Evolutionary conservation across 2,329 filamentous ascomycete species (phyloP), one percentile per base, ranked within the genome.

Genomic region (Ceratocystis huliohia): DNA sequence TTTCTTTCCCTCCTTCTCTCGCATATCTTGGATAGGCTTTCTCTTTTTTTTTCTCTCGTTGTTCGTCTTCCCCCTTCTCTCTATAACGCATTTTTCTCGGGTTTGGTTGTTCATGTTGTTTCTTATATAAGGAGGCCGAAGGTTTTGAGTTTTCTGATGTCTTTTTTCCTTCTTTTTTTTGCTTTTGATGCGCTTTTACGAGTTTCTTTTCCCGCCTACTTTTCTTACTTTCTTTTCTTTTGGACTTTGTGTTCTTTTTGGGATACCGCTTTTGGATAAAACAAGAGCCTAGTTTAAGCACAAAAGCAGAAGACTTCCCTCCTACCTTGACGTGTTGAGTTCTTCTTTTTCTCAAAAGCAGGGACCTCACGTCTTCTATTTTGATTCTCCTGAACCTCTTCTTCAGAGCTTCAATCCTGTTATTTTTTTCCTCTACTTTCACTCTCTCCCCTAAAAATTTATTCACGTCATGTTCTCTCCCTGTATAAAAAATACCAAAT

Each of bases 71-170:
- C n/a, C 45, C 46, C 28, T 46, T 50, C 33, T 22, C 46, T 20
- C 37, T 61, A 61, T 67, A 44, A 65, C 64, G 63, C 66, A 67
- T 65, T 46, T 46, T 53, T 5, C 37, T 10, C 33, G 63, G 66
- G 66, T 33, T 46, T 33, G 66, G 66, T 48, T 59, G 53, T 57
- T 57, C 48, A 20, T 25, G 17, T 50, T n/a, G 22, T 56, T 28
- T 25, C n/a, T 59, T 67, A 65, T 67, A 67, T 67, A 62, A 44
- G 66, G 66, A 65, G 66, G 66, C 63, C 63, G 66, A 65, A 57
- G 66, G 56, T 67, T 67, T 25, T 56, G n/a, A 45, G 37, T 64
- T 57, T 66, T 20, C 25, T 63, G 53, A 59, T 64, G 56, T 66
- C 41, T 56, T 33, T 67, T 48, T 46, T 25, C 37, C 59, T 15